phyloP scores from a whole-genome alignment of 306 rosid genomes.

The Quercus alba region DNA sequence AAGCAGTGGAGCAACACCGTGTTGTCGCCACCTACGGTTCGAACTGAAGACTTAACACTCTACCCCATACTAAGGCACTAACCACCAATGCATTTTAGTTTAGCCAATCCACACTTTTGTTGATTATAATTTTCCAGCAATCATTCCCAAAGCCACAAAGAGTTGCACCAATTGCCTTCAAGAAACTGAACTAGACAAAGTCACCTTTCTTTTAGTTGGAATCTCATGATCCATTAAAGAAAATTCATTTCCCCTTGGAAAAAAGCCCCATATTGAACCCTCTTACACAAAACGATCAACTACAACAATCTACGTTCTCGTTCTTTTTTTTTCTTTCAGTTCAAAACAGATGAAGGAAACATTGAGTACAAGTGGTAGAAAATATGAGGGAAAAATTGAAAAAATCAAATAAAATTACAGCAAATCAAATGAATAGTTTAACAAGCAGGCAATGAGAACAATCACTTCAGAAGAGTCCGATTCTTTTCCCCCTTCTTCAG shows the following conservation, averaged over 20 bases:
- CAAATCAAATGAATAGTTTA: background rate
- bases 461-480: background rate
- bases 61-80: too few relatives aligned
- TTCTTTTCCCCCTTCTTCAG: background rate
- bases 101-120: background rate
- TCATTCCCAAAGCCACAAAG: background rate
- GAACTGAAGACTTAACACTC: too few relatives aligned
- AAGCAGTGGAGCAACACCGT: too few relatives aligned
- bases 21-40: too few relatives aligned
- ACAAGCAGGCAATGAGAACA: conserved; percentile 3
- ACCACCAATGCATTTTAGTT: too few relatives aligned
- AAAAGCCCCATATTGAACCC: background rate
- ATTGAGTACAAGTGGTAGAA: background rate
- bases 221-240: background rate
- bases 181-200: background rate
- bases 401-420: background rate
- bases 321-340: background rate
- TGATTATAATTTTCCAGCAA: background rate
- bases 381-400: background rate
- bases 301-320: conserved; percentile 1
- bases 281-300: background rate
- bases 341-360: background rate
- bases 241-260: background rate
- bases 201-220: background rate
- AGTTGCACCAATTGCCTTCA: background rate